These are phyloP conservation scores for Mallotus repandus DNA, from an alignment of 441 rosid species.

Conservation along the genomic window DNA sequence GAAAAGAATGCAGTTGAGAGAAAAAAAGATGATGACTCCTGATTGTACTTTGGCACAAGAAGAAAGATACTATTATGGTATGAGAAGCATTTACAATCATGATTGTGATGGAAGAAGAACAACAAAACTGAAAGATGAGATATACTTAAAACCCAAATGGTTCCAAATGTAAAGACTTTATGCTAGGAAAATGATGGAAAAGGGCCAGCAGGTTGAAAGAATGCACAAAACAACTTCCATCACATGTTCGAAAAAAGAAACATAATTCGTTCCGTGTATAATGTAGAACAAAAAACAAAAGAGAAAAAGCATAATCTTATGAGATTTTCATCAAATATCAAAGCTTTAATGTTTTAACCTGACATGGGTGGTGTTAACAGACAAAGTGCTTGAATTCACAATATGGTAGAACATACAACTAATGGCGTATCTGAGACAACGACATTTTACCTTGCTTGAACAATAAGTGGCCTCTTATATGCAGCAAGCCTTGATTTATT, in stretches of 20 bases:
- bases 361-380: not conserved
- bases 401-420: not conserved
- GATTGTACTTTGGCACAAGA: not conserved
- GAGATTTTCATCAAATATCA: not conserved
- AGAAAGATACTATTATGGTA: not conserved
- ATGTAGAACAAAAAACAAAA: not conserved
- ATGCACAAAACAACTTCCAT: not conserved
- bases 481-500: slow-evolving; percentile 5
- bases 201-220: not conserved
- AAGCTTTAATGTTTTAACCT: not conserved
- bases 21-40: not conserved
- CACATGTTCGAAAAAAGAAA: not conserved
- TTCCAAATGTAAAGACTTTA: not conserved
- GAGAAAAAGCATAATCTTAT: not conserved
- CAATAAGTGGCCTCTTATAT: slow-evolving; percentile 6
- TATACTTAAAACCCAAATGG: not conserved
- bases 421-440: not conserved
- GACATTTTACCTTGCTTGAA: slow-evolving; percentile 32
- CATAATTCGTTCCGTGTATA: not conserved
- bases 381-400: not conserved
- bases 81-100: too few relatives aligned
- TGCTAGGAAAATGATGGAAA: not conserved
- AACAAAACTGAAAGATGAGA: not conserved
- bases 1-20: not conserved
- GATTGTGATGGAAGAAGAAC: too few relatives aligned